phyloP scores from a whole-genome alignment of 176 grass and related monocot genomes.

The Lolium perenne region DNA sequence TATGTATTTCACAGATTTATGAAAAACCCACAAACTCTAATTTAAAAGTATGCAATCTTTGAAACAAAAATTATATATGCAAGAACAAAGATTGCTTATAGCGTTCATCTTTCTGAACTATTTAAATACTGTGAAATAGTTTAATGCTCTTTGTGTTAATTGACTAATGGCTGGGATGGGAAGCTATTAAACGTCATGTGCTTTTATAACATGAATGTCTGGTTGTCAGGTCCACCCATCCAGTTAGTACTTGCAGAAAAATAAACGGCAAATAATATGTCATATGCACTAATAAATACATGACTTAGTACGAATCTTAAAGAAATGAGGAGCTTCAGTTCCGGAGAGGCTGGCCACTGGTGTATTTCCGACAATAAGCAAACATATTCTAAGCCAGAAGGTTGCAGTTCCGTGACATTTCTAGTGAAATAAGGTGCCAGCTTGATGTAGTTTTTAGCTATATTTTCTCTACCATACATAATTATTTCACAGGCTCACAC shows the following conservation, averaged over 20 bases:
- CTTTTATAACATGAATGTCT: not conserved
- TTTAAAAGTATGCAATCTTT: not conserved
- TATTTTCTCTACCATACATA: not conserved
- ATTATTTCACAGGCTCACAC: conserved; percentile 1
- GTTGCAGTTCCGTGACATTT: not conserved
- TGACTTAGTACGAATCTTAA: not conserved
- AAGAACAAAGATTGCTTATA: not conserved
- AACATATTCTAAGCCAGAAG: conserved; percentile 1
- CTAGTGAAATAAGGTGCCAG: conserved; percentile 6
- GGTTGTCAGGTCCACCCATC: not conserved
- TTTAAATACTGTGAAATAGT: not conserved
- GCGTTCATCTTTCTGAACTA: not conserved
- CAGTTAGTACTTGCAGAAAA: not conserved
- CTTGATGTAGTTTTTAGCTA: conserved; percentile 24
- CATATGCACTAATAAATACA: not conserved
- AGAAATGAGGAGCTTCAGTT: not conserved
- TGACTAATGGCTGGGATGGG: not conserved
- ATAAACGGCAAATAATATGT: not conserved
- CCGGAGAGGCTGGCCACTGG: not conserved
- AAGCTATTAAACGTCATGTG: not conserved
- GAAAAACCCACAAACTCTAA: too few relatives aligned
- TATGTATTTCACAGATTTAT: too few relatives aligned
- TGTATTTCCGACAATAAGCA: not conserved
- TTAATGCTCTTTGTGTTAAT: not conserved
- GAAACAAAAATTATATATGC: not conserved